Base-by-base conservation (phyloP, 345 rosid species). In the Linum lewisii region DNA sequence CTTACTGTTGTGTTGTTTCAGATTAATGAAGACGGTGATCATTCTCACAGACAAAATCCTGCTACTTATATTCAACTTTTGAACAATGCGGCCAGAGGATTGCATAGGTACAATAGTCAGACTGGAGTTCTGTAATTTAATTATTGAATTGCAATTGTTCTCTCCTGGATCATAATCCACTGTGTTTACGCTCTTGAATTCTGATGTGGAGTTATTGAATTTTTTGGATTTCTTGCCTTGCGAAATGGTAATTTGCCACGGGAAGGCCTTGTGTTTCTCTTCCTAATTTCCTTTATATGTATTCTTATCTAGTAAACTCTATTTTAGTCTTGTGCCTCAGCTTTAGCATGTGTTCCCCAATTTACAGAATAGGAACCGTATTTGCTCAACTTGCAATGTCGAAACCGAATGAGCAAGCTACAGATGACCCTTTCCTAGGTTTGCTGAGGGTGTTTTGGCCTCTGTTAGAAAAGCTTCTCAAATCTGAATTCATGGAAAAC, bases 401-500 rank as follows among this genome's bases (percentile, higher is more conserved):
- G 63, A 59, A 66, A 64, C 72, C 80, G 29, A 65, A 73, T 64
- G 81, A 78, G 62, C 70, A 75, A 62, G 78, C 74, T 24, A 73
- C 77, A 53, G 88, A 86, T 56, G 80, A 88, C 82, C 84, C 96
- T 61, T 74, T 83, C 44, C 76, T 78, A 69, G 70, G 78, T 20
- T 68, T 86, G 62, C 63, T 92, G 61, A 77, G 85, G 60, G 81
- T 82, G 57, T 88, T 92, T 64, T 92, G 98, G 98, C 95, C 98
- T 60, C 77, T 84, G 69, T 69, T 86, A 71, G 96, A 92, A 76
- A 92, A 88, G 74, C 77, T 92, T 52, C 79, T 84, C 69, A 78
- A 80, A 66, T 82, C 98, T 61, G 78, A 79, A 53, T 90, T 83
- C 72, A 83, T 92, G 93, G 95, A 88, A 75, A 88, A 75, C 77